A percentile compares a stretch with the other conserved stretches of the same genome.
phyloP scores from a whole-genome alignment of 2,329 filamentous ascomycete genomes.

The Colletotrichum australisinense region DNA sequence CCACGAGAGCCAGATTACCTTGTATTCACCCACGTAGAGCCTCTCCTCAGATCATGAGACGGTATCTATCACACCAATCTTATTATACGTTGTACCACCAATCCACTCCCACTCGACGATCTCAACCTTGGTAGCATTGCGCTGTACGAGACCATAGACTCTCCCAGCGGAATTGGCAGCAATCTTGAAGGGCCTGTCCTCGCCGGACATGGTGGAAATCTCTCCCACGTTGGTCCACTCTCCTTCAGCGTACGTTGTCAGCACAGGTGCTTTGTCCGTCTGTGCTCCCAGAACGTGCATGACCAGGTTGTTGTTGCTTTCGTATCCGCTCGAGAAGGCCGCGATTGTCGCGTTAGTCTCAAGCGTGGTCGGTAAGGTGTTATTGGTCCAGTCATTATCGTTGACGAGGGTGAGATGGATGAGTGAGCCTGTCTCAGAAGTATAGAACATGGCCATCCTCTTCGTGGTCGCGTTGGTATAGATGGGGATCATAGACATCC shows the following conservation, averaged over 20 bases:
- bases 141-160: constrained; percentile 30
- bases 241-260: constrained; percentile 18
- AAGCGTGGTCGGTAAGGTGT: constrained; percentile 18
- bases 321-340: constrained; percentile 30
- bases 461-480: constrained; percentile 9
- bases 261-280: not conserved
- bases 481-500: constrained; percentile 25
- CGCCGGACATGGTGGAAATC: constrained; percentile 18
- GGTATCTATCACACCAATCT: constrained; percentile 26
- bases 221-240: constrained; percentile 22
- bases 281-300: constrained; percentile 28
- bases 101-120: constrained; percentile 35
- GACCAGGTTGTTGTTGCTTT: constrained; percentile 23
- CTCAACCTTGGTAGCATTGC: constrained; percentile 12
- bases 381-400: constrained; percentile 14
- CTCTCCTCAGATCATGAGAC: not conserved
- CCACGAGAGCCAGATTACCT: not conserved
- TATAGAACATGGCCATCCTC: constrained; percentile 27
- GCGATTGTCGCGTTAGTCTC: constrained; percentile 16
- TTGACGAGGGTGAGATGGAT: constrained; percentile 8
- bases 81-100: constrained; percentile 34
- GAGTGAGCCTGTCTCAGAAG: constrained; percentile 10
- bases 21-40: not conserved
- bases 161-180: constrained; percentile 28
- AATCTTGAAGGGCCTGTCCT: constrained; percentile 23